A percentile compares a stretch with the other conserved stretches of the same genome.
phyloP scores from a whole-genome alignment of 2,329 filamentous ascomycete species.

The Fusarium kyushuense region DNA sequence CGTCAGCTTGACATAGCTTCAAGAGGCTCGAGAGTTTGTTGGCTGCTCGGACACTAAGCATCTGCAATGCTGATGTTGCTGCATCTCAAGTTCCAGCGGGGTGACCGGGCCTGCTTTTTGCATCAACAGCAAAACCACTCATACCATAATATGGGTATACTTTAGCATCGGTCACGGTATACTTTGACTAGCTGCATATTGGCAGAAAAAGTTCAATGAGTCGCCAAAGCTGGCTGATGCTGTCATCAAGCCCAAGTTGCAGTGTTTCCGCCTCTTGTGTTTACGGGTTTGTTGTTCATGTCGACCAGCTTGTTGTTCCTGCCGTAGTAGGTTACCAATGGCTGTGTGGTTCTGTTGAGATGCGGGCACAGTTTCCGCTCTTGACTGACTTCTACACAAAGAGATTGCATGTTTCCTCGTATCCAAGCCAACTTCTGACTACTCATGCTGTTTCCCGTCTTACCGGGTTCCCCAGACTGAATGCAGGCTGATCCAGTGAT shows the following conservation, averaged over 20 bases:
- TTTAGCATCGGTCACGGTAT: conserved; percentile 28
- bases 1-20: conserved; percentile 18
- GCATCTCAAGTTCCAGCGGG: conserved; percentile 29
- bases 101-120: conserved; percentile 23
- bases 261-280: conserved; percentile 26
- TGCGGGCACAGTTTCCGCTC: conserved; percentile 10
- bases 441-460: conserved; percentile 38
- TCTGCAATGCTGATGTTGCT: conserved; percentile 21
- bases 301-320: conserved; percentile 15
- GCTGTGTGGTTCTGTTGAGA: conserved; percentile 10
- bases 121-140: conserved; percentile 38
- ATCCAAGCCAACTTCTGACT: conserved; percentile 25
- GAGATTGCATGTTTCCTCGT: conserved; percentile 36
- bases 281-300: conserved; percentile 15
- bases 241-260: conserved; percentile 32
- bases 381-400: conserved; percentile 30
- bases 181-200: conserved; percentile 33
- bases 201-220: conserved; percentile 15
- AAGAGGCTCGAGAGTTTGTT: conserved; percentile 32
- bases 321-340: conserved; percentile 20
- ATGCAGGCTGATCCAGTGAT: conserved; percentile 33
- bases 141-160: conserved; percentile 24
- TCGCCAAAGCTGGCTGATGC: conserved; percentile 19
- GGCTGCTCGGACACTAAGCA: conserved; percentile 27
- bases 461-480: conserved; percentile 18